Base-by-base conservation (phyloP, 2,329 filamentous ascomycete genomes). In the Penicillium occitanis region DNA sequence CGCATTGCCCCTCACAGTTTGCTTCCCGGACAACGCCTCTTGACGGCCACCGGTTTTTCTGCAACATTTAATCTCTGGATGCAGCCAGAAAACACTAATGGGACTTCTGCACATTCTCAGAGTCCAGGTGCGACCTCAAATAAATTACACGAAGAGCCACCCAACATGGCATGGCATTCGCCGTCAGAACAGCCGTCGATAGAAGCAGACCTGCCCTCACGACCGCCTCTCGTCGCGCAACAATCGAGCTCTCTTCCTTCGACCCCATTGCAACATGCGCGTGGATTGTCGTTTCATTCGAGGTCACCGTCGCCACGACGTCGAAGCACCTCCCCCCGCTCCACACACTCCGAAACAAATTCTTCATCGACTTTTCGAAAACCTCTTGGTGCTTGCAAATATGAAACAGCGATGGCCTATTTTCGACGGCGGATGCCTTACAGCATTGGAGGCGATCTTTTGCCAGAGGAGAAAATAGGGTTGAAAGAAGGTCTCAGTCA, bases 201-300 rank as follows among this genome's bases (percentile, higher is more conserved):
- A 69, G 73, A 75, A 58, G 65, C 78, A 63, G 73, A 77, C 69
- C 70, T 74, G 64, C 70, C 74, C 71, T 70, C 80, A 75, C 80
- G 84, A 70, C 80, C 83, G 67, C 79, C 84, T 69, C 78, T 86
- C 70, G 79, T 80, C 66, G 85, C 83, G 57, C 87, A 88, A 62
- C 87, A 96, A 75, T 96, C 94, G 28, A 96, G 86, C 76, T 98
- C 94, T 8, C 91, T 97, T 59, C 94, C 94, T 0, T 96, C 94
- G 0, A 98, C 94, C 2, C 95, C 94, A 8, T 91, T 94, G 74
- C 93, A 97, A 77, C 90, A 91, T 78, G 88, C 93, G 70, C 88
- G 92, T 67, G 90, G 93, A 73, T 90, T 95, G 73, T 90, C 90
- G 2, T 91, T 91, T 73, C 88, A 88, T 75, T 95, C 93, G 58